Percentiles rank a stretch among this genome's conserved stretches.
These are phyloP conservation scores for Penicillium sp. DNA, from an alignment of 2,329 filamentous ascomycete species.

Conservation along the genomic window DNA sequence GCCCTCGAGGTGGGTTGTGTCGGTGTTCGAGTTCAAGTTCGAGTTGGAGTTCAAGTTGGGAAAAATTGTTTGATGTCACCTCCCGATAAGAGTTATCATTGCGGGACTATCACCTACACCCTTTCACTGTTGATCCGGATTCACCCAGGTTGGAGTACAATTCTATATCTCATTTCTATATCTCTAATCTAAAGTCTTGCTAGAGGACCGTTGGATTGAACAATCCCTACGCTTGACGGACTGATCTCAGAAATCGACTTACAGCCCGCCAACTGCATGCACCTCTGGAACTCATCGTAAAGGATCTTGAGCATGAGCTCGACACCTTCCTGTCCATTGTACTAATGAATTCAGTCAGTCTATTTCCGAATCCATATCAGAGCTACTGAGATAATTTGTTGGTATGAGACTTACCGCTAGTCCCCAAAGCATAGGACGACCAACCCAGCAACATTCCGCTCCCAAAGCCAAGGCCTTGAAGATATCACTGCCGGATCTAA, in stretches of 20 bases:
- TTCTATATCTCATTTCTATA: background rate
- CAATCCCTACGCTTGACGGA: constrained; percentile 17
- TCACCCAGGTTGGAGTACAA: background rate
- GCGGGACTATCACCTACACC: background rate
- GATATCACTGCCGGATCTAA: constrained; percentile 35
- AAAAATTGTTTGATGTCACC: constrained; percentile 19
- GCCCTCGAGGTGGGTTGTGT: background rate
- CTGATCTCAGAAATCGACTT: constrained; percentile 26
- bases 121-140: background rate
- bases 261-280: constrained; percentile 31
- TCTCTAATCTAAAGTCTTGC: constrained; percentile 19
- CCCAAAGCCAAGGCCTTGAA: constrained; percentile 39
- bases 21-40: constrained; percentile 4
- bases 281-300: constrained; percentile 31
- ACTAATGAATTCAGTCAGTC: constrained; percentile 15
- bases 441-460: constrained; percentile 34
- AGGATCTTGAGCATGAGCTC: constrained; percentile 32
- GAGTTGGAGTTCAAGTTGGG: constrained; percentile 7
- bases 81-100: constrained; percentile 12
- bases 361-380: background rate
- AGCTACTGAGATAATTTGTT: background rate
- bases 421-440: constrained; percentile 35
- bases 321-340: constrained; percentile 33
- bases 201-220: constrained; percentile 21
- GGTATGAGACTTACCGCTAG: constrained; percentile 28